phyloP scores from a whole-genome alignment of 2,329 filamentous ascomycete species.

The Pseudogymnoascus sp. region DNA sequence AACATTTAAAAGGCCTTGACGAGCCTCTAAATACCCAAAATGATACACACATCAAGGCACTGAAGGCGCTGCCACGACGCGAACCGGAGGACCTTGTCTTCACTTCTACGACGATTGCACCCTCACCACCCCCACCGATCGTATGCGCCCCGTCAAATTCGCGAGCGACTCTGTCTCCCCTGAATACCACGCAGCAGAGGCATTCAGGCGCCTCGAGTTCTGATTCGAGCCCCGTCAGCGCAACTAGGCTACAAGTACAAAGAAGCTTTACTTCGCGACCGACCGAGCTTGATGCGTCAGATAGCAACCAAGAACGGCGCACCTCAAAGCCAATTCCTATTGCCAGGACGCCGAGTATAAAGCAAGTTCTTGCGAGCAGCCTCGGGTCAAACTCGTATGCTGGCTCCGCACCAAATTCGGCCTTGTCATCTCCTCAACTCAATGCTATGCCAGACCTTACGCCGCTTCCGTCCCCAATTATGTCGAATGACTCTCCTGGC shows the following conservation, averaged over 20 bases:
- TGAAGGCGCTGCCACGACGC: background rate
- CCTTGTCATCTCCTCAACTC: constrained; percentile 64
- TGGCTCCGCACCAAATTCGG: constrained; percentile 52
- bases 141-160: constrained; percentile 34
- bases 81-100: constrained; percentile 9
- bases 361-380: constrained; percentile 42
- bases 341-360: constrained; percentile 52
- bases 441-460: constrained; percentile 71
- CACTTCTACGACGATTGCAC: constrained; percentile 11
- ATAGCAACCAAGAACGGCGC: constrained; percentile 37
- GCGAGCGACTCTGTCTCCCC: constrained; percentile 21
- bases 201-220: constrained; percentile 30
- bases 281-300: constrained; percentile 30
- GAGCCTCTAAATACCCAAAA: background rate
- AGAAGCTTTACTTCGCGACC: constrained; percentile 15
- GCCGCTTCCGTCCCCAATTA: constrained; percentile 67
- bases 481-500: constrained; percentile 55
- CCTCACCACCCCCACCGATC: constrained; percentile 14
- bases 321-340: constrained; percentile 13
- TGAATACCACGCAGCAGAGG: constrained; percentile 13
- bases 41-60: background rate
- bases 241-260: constrained; percentile 9
- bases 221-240: constrained; percentile 15
- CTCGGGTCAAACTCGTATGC: constrained; percentile 33
- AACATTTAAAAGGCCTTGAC: background rate